Conservation (phyloP, 306 rosid species). For the Luffa acutangula region DNA sequence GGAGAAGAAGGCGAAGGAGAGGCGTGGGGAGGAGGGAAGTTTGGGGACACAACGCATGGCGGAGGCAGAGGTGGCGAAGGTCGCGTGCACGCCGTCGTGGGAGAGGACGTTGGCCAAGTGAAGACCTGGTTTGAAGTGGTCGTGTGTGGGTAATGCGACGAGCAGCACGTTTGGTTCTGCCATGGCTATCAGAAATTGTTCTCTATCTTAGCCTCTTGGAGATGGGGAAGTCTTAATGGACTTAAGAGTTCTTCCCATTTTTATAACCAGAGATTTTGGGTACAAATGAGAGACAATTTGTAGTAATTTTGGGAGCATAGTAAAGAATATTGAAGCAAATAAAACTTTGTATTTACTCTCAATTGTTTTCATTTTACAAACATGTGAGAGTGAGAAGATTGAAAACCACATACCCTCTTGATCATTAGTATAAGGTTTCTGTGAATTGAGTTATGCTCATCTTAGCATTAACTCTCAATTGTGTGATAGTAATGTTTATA, state of each 20-base stretch:
- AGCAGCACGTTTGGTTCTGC: constrained; percentile 18
- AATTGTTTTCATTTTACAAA: no score
- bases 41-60: neutral
- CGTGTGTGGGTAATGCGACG: constrained; percentile 28
- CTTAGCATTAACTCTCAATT: no score
- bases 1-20: constrained; percentile 6
- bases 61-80: constrained; percentile 15
- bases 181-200: neutral
- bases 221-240: neutral
- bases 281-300: no score
- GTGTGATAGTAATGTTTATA: no score
- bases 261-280: neutral
- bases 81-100: constrained; percentile 20
- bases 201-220: neutral
- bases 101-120: constrained; percentile 28
- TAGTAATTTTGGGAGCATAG: no score
- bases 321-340: no score
- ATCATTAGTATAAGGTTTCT: no score
- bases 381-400: no score
- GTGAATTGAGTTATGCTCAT: no score
- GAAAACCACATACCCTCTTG: no score
- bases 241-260: neutral
- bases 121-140: constrained; percentile 43
- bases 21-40: neutral
- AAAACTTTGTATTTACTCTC: no score